phyloP scores from a whole-genome alignment of 2,329 filamentous ascomycete species.

The Ascochyta fabae region DNA sequence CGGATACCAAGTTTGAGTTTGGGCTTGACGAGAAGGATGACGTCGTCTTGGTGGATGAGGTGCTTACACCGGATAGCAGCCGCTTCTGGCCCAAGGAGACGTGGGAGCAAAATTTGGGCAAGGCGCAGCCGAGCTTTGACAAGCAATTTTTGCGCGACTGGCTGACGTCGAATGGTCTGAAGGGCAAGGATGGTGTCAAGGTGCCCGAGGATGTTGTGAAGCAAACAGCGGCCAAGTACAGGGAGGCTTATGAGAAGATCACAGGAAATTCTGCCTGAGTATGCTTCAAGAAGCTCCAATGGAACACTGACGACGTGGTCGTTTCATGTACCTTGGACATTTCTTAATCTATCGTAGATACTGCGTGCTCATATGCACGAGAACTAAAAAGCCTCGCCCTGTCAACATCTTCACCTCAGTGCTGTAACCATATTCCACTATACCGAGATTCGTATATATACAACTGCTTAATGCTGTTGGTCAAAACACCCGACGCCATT shows the following conservation, averaged over 20 bases:
- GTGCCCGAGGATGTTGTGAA: constrained; percentile 75
- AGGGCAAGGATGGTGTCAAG: constrained; percentile 73
- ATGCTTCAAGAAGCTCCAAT: background rate
- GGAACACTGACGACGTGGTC: background rate
- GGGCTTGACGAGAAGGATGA: constrained; percentile 67
- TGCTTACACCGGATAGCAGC: constrained; percentile 76
- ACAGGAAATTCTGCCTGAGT: constrained; percentile 55
- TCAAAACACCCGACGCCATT: constrained; percentile 14
- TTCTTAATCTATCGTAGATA: constrained; percentile 3
- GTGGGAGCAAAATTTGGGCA: constrained; percentile 69
- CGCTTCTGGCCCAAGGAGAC: constrained; percentile 82
- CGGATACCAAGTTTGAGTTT: constrained; percentile 81
- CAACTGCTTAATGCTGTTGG: constrained; percentile 8
- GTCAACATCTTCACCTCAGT: background rate
- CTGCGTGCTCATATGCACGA: constrained; percentile 6
- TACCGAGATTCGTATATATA: constrained; percentile 11
- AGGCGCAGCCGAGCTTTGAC: constrained; percentile 82
- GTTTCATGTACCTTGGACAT: background rate
- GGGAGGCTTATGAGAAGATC: constrained; percentile 74
- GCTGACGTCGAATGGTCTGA: constrained; percentile 74
- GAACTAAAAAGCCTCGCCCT: background rate
- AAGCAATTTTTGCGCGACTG: constrained; percentile 81
- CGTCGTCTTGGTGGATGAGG: constrained; percentile 81
- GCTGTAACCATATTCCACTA: constrained; percentile 1
- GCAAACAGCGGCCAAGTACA: constrained; percentile 75